phyloP scores from a whole-genome alignment of 176 grass and related monocot species.

The Carex kokanica region DNA sequence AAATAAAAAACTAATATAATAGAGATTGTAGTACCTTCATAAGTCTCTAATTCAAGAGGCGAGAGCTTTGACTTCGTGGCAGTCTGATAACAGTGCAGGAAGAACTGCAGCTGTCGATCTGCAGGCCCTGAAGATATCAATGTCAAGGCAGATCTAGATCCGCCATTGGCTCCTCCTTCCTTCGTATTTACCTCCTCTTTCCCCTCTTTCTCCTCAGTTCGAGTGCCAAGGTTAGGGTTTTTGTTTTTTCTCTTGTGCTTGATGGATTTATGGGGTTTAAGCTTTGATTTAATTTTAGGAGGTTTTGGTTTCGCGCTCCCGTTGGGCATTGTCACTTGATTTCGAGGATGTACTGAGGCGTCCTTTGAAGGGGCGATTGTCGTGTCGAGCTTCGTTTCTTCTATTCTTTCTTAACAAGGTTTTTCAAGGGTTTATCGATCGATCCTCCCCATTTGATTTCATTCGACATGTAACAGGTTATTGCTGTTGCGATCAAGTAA shows the following conservation, averaged over 20 bases:
- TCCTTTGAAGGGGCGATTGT: neutral
- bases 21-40: constrained; percentile 43
- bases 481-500: neutral
- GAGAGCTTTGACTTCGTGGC: constrained; percentile 80
- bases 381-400: neutral
- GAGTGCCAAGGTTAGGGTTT: neutral
- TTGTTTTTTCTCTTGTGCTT: constrained; percentile 12
- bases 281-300: constrained; percentile 21
- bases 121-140: constrained; percentile 41
- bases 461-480: no score
- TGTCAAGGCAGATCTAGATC: neutral
- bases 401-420: neutral
- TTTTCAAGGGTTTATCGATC: constrained; percentile 6
- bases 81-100: constrained; percentile 71
- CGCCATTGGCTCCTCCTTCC: neutral
- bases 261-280: constrained; percentile 31
- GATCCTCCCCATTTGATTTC: neutral
- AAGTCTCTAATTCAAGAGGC: constrained; percentile 71
- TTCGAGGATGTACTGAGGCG: neutral
- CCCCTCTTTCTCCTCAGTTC: constrained; percentile 23
- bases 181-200: constrained; percentile 32
- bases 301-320: constrained; percentile 9
- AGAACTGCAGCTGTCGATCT: constrained; percentile 59
- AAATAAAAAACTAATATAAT: neutral
- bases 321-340: constrained; percentile 3